Evolutionary conservation across 768 basidiomycete species (phyloP).

Genomic region (Cystoderma amianthinum): DNA sequence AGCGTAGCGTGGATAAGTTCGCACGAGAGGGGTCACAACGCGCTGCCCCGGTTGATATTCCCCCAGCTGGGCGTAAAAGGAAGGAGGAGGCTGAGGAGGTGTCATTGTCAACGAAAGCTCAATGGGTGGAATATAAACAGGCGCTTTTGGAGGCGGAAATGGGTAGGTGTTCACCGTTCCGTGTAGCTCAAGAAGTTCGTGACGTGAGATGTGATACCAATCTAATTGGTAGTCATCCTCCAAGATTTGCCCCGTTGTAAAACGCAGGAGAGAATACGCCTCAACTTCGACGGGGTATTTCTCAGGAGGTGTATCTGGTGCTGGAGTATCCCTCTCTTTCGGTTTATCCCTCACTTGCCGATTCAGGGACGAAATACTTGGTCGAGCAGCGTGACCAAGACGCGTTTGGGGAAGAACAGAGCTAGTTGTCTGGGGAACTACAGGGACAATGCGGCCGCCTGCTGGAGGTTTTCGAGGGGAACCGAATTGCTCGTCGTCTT

Average conservation of each 20-base stretch:
- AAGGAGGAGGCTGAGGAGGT: conserved; percentile 1
- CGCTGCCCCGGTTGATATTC: background rate
- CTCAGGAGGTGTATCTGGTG: background rate
- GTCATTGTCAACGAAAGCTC: background rate
- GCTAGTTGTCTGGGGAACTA: background rate
- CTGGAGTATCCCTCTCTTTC: background rate
- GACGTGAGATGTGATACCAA: conserved; percentile 53
- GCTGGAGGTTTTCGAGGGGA: conserved; percentile 1
- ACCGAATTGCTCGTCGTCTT: conserved; percentile 10
- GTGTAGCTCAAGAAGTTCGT: conserved; percentile 71
- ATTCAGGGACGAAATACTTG: background rate
- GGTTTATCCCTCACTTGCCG: background rate
- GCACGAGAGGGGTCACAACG: conserved; percentile 24
- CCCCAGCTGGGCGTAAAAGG: background rate
- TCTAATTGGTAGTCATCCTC: conserved; percentile 54
- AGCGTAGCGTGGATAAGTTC: conserved; percentile 29
- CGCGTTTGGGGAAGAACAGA: background rate
- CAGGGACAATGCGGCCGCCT: conserved; percentile 3
- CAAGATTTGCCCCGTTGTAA: conserved; percentile 63
- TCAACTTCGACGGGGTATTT: background rate
- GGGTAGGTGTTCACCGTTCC: conserved; percentile 6
- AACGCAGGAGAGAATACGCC: conserved; percentile 48
- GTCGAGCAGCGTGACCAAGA: background rate
- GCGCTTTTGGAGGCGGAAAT: background rate
- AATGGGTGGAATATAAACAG: background rate